Percentiles rank a stretch among this genome's conserved stretches.
Conservation (phyloP, 768 basidiomycete species). For the Pulveroboletus frians region DNA sequence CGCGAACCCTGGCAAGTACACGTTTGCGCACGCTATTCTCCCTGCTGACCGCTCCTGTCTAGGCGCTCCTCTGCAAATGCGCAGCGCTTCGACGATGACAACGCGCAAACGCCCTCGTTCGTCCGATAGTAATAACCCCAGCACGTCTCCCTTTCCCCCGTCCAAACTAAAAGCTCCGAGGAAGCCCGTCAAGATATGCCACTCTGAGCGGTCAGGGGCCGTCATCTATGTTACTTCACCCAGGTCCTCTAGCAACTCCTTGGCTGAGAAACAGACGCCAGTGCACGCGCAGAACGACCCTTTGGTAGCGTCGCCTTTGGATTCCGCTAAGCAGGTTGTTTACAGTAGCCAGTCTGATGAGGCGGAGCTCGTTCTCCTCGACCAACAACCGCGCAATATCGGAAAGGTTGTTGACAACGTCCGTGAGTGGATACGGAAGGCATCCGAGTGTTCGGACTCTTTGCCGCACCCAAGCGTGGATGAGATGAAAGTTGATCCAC, state of each 20-base stretch:
- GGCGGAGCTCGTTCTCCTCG: slow-evolving; percentile 42
- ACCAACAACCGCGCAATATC: slow-evolving; percentile 22
- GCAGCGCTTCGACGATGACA: slow-evolving; percentile 9
- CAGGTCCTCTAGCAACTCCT: slow-evolving; percentile 33
- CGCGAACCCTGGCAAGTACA: slow-evolving; percentile 17
- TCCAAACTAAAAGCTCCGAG: slow-evolving; percentile 18
- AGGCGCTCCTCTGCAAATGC: slow-evolving; percentile 9
- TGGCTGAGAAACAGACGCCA: slow-evolving; percentile 14
- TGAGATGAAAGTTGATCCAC: slow-evolving; percentile 16
- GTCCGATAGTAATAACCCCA: slow-evolving; percentile 11
- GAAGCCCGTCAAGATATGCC: slow-evolving; percentile 18
- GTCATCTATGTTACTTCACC: slow-evolving; percentile 10
- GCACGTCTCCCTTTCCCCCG: neutral
- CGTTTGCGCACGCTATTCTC: neutral
- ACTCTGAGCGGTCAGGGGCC: slow-evolving; percentile 2
- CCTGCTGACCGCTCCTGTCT: slow-evolving; percentile 6
- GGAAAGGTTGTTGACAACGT: slow-evolving; percentile 35
- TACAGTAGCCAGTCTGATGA: slow-evolving; percentile 69
- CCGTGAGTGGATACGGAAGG: slow-evolving; percentile 39
- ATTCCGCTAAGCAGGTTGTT: slow-evolving; percentile 35
- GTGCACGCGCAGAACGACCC: slow-evolving; percentile 1
- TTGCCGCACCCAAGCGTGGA: neutral
- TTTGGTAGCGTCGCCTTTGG: slow-evolving; percentile 15
- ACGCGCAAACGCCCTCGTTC: slow-evolving; percentile 27
- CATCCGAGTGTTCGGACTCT: slow-evolving; percentile 18